Conservation (phyloP, 345 rosid species). For the Cardamine resedifolia region DNA sequence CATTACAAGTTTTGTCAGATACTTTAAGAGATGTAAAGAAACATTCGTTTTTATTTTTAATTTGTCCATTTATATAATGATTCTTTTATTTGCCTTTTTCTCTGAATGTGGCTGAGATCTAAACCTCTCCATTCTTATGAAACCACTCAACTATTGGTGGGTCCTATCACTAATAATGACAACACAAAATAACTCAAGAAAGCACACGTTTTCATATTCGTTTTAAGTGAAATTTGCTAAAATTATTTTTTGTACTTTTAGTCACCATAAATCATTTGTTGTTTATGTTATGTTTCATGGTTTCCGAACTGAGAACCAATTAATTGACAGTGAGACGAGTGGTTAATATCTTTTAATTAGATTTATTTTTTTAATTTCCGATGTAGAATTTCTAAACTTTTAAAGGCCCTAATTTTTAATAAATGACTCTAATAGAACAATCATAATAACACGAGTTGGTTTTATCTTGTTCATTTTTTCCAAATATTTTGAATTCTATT, state of each 20-base stretch:
- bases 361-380: neutral
- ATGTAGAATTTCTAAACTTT: neutral
- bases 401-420: too few relatives aligned
- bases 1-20: neutral
- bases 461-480: neutral
- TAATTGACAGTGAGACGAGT: too few relatives aligned
- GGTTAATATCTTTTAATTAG: too few relatives aligned
- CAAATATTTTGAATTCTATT: too few relatives aligned
- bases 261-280: neutral
- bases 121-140: neutral
- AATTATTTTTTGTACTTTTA: neutral
- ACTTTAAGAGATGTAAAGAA: neutral
- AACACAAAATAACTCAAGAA: neutral
- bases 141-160: constrained; percentile 7
- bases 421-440: too few relatives aligned
- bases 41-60: neutral
- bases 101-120: neutral
- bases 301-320: neutral
- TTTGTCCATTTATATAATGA: neutral
- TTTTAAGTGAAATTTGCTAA: neutral
- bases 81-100: neutral
- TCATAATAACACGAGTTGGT: too few relatives aligned
- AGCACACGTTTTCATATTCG: neutral
- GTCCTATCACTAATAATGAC: neutral
- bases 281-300: neutral